These are phyloP conservation scores for Solanum hybrid DNA, from an alignment of 305 asterid species.

Conservation along the genomic window DNA sequence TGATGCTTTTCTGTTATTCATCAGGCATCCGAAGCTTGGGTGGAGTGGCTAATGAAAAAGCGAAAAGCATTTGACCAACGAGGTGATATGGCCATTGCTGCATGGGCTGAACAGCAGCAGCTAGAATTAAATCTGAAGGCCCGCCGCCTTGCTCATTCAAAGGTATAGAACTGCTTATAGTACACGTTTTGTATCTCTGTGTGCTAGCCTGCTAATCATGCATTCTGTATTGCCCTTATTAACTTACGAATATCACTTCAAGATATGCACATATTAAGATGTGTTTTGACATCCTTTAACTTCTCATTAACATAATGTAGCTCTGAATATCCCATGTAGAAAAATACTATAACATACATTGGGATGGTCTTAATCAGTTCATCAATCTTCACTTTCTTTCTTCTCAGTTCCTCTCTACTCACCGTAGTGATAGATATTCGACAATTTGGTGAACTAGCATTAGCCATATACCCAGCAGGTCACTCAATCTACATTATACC, in stretches of 20 bases:
- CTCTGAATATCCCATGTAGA: not conserved
- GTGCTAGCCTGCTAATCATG: not conserved
- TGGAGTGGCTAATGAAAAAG: slow-evolving; percentile 85
- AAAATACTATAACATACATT: not conserved
- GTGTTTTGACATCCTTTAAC: not conserved
- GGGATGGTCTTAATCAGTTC: not conserved
- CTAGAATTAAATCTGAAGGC: slow-evolving; percentile 78
- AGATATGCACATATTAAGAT: not conserved
- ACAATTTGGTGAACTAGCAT: not conserved
- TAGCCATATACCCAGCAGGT: not conserved
- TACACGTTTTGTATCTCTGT: not conserved
- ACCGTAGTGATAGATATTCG: not conserved
- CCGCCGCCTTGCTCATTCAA: slow-evolving; percentile 89
- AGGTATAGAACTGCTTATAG: slow-evolving; percentile 31
- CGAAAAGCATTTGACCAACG: slow-evolving; percentile 92
- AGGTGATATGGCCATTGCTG: slow-evolving; percentile 95
- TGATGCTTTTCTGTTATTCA: not conserved
- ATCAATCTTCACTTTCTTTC: not conserved
- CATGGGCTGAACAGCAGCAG: slow-evolving; percentile 98
- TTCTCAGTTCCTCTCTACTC: not conserved
- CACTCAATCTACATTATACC: not conserved
- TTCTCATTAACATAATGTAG: not conserved
- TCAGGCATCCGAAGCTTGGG: slow-evolving; percentile 92
- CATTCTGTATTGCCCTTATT: not conserved
- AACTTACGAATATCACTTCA: not conserved